Base-by-base conservation (phyloP, 2,329 filamentous ascomycete genomes). In the Talaromyces piceae region DNA sequence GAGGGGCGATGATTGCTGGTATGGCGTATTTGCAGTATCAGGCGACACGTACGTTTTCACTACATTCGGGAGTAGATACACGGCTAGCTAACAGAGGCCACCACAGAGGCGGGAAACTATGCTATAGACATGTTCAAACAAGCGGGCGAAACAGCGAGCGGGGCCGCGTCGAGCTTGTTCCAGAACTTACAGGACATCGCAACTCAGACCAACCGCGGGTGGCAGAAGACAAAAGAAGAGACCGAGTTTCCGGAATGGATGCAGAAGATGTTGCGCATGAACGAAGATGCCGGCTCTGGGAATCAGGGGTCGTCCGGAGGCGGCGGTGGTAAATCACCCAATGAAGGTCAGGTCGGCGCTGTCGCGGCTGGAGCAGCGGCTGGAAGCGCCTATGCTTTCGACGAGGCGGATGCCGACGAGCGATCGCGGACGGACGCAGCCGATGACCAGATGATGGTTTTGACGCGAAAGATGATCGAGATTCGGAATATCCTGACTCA, bases 391-490 rank as follows among this genome's bases (percentile, higher is more conserved):
- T 89, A 95, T 65, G 88, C 86, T 31, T 86, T 91, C 61, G 83
- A 88, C 20, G 77, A 84, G 52, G 80, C 82, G 2, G 71, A 76
- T 3, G 77, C 80, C 33, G 82, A 86, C 30, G 82, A 91, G 30
- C 76, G 83, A 50, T 74, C 77, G 7, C 76, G 73, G 18, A 81
- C 85, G 51, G 77, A 79, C 45, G 88, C 89, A 16, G 83, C 83
- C 61, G 93, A 98, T 62, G 93, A 98, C 66, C 93, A 98, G 70
- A 98, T 98, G 91, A 98, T 98, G 93, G 78, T 96, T 59, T 76
- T 98, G 63, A 98, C 94, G 2, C 91, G 93, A 74, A 97, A 97
- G 73, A 98, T 98, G 93, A 98, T 98, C 63, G 93, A 98, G 74
- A 97, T 98, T 52, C 80, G 94, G 59, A 91, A 85, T 59, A 88